These are phyloP conservation scores for Anacardium occidentale DNA, from an alignment of 345 rosid genomes.

Conservation along the genomic window DNA sequence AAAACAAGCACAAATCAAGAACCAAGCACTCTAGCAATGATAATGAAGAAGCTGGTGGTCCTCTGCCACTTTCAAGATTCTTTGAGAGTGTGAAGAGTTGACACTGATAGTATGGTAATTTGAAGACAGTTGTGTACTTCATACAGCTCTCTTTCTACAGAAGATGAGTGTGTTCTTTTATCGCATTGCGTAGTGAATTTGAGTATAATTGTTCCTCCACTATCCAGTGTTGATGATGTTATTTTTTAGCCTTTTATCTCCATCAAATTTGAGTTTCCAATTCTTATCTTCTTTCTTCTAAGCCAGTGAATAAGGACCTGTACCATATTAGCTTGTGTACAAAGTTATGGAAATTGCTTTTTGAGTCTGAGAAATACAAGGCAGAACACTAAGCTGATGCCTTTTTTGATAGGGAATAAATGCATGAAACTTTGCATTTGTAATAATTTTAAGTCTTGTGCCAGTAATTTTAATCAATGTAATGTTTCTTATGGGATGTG, in stretches of 20 bases:
- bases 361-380: background rate
- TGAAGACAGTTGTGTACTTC: conserved; percentile 17
- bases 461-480: too few species aligned
- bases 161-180: conserved; percentile 5
- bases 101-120: conserved; percentile 16
- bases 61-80: conserved; percentile 88
- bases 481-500: too few species aligned
- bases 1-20: conserved; percentile 64
- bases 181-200: conserved; percentile 11
- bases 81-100: conserved; percentile 70
- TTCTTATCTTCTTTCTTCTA: background rate
- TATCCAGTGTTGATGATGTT: conserved; percentile 18
- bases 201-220: background rate
- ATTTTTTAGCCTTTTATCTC: background rate
- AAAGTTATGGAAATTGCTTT: background rate
- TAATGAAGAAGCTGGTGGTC: conserved; percentile 61
- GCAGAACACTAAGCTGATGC: background rate
- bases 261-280: background rate
- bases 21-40: conserved; percentile 48
- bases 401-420: background rate
- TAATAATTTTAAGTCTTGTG: too few species aligned
- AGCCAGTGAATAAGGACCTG: conserved; percentile 3
- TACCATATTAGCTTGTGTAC: background rate
- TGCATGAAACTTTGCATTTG: too few species aligned
- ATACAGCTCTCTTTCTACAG: conserved; percentile 13